Evolutionary conservation across 1,139 yeast species (phyloP).

Genomic region (Blastobotrys illinoisensis): DNA sequence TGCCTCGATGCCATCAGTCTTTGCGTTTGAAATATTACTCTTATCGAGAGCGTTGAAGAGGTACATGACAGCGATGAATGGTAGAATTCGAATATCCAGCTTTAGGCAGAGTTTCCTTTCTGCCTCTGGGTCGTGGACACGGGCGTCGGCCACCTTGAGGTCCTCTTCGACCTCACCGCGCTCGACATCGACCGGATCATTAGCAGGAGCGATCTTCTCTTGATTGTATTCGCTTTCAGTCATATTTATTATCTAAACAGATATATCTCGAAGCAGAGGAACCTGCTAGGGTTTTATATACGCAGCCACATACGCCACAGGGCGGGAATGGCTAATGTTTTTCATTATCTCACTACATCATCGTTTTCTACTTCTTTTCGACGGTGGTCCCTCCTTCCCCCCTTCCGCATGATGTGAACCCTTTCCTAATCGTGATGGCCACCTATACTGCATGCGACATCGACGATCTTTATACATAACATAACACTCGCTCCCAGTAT

Average conservation of each 20-base stretch:
- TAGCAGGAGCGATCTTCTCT: neutral
- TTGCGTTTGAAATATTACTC: constrained; percentile 56
- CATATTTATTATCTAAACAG: neutral
- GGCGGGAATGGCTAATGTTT: neutral
- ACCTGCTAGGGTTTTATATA: neutral
- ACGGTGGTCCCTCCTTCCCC: neutral
- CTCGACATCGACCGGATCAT: neutral
- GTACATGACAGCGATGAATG: constrained; percentile 51
- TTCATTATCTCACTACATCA: neutral
- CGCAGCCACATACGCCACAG: neutral
- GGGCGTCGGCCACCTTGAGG: constrained; percentile 16
- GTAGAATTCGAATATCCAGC: constrained; percentile 50
- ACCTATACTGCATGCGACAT: neutral
- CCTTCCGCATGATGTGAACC: neutral
- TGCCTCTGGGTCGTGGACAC: constrained; percentile 20
- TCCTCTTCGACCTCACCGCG: neutral
- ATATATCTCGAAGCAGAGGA: neutral
- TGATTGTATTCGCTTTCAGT: neutral
- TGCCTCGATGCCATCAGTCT: constrained; percentile 51
- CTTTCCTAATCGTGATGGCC: neutral
- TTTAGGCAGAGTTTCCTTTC: constrained; percentile 33
- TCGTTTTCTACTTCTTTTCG: neutral
- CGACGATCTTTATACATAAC: neutral
- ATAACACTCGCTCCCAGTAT: neutral
- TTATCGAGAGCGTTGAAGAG: constrained; percentile 57